These are phyloP conservation scores for Penicillium sp. DNA, from an alignment of 2,329 filamentous ascomycete genomes.

Conservation along the genomic window DNA sequence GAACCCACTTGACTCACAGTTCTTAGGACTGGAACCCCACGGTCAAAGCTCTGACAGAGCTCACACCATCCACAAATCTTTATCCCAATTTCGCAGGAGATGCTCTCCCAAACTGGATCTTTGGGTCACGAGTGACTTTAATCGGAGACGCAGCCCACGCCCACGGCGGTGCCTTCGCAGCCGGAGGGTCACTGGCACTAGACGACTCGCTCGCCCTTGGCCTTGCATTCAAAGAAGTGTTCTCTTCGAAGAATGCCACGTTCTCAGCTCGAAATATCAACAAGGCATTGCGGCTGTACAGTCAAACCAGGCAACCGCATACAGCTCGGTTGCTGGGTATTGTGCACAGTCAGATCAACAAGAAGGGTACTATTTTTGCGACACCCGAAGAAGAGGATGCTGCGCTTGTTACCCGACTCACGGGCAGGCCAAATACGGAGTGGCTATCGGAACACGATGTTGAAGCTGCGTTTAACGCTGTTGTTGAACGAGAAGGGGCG, in stretches of 20 bases:
- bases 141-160: slow-evolving; percentile 35
- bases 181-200: slow-evolving; percentile 32
- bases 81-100: slow-evolving; percentile 48
- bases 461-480: slow-evolving; percentile 36
- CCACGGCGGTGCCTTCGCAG: slow-evolving; percentile 34
- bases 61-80: slow-evolving; percentile 42
- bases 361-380: not conserved
- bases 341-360: slow-evolving; percentile 29
- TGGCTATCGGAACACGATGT: slow-evolving; percentile 54
- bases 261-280: slow-evolving; percentile 22
- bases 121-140: slow-evolving; percentile 33
- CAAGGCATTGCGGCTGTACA: slow-evolving; percentile 42
- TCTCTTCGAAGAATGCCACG: slow-evolving; percentile 9
- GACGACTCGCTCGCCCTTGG: slow-evolving; percentile 45
- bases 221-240: slow-evolving; percentile 41
- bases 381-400: slow-evolving; percentile 38
- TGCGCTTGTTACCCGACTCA: slow-evolving; percentile 39
- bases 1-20: slow-evolving; percentile 18
- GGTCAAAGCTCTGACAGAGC: slow-evolving; percentile 43
- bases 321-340: slow-evolving; percentile 39
- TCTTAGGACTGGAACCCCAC: slow-evolving; percentile 45
- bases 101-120: slow-evolving; percentile 45
- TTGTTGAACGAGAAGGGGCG: slow-evolving; percentile 1
- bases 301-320: slow-evolving; percentile 46
- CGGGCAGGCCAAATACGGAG: slow-evolving; percentile 37